Conservation (phyloP, 2,329 filamentous ascomycete genomes). For the Cladosporium velox region DNA sequence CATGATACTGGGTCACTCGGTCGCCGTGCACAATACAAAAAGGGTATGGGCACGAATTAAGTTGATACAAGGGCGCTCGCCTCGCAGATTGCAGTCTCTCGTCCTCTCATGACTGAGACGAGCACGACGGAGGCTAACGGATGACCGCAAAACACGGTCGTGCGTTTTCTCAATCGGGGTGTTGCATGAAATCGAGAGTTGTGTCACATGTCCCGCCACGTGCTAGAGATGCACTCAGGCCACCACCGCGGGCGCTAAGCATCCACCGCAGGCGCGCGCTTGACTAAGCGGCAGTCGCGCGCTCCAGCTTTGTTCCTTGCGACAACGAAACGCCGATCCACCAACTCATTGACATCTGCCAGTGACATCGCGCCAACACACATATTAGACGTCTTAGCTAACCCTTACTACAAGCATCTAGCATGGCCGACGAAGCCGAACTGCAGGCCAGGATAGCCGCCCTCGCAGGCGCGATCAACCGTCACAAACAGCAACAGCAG, state of each 20-base stretch:
- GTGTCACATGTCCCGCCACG: neutral
- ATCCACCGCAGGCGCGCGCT: neutral
- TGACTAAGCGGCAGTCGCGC: neutral
- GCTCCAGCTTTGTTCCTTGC: constrained; percentile 1
- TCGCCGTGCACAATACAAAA: neutral
- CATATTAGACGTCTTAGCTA: neutral
- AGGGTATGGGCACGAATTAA: neutral
- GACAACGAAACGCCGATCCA: neutral
- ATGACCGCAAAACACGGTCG: neutral
- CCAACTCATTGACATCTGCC: neutral
- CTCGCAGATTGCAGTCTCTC: neutral
- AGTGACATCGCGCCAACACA: neutral
- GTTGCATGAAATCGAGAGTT: neutral
- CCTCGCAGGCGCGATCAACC: constrained; percentile 35
- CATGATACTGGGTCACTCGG: neutral
- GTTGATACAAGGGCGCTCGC: neutral
- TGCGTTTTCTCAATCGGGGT: constrained; percentile 1
- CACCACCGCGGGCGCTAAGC: neutral
- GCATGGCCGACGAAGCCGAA: constrained; percentile 34
- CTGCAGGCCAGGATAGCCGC: constrained; percentile 36
- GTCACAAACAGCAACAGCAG: constrained; percentile 33
- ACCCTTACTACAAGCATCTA: constrained; percentile 10
- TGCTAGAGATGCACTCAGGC: neutral
- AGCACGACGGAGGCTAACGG: constrained; percentile 8
- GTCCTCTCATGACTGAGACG: neutral